Evolutionary conservation across 169 alveolate species (phyloP).

Genomic region (Hepatocystis sp.): DNA sequence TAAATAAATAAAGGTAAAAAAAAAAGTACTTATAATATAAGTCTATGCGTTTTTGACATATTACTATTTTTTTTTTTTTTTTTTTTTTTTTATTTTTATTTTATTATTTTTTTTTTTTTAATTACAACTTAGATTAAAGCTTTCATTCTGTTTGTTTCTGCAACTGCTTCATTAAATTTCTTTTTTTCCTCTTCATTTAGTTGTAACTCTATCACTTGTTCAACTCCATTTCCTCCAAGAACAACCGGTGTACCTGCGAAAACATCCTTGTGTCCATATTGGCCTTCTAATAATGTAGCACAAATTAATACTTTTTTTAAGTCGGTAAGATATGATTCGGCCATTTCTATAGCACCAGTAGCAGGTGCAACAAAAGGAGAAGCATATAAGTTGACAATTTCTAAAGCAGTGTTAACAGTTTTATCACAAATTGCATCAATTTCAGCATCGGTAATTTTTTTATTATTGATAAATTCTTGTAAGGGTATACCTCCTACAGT

Average conservation of each 20-base stretch:
- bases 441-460: constrained; percentile 68
- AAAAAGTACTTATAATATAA: too few relatives aligned
- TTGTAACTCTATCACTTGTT: constrained; percentile 84
- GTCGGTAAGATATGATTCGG: constrained; percentile 84
- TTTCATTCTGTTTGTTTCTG: constrained; percentile 75
- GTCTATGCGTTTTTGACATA: too few relatives aligned
- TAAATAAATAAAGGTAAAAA: too few relatives aligned
- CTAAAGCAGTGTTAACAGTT: constrained; percentile 83
- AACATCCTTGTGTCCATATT: constrained; percentile 87
- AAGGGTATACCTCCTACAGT: constrained; percentile 85
- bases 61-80: constrained; percentile 1
- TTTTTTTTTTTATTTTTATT: not conserved
- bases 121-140: constrained; percentile 22
- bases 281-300: constrained; percentile 89
- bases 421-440: constrained; percentile 80
- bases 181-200: constrained; percentile 82
- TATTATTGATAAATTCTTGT: constrained; percentile 77
- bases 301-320: constrained; percentile 86
- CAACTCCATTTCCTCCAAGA: constrained; percentile 89
- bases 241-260: constrained; percentile 90
- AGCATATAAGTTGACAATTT: constrained; percentile 82
- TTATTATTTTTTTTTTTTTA: not conserved
- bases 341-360: constrained; percentile 83
- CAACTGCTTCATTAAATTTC: constrained; percentile 77
- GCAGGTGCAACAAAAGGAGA: constrained; percentile 86